These are phyloP conservation scores for Galerina sulciceps DNA, from an alignment of 768 basidiomycete species.

Conservation along the genomic window DNA sequence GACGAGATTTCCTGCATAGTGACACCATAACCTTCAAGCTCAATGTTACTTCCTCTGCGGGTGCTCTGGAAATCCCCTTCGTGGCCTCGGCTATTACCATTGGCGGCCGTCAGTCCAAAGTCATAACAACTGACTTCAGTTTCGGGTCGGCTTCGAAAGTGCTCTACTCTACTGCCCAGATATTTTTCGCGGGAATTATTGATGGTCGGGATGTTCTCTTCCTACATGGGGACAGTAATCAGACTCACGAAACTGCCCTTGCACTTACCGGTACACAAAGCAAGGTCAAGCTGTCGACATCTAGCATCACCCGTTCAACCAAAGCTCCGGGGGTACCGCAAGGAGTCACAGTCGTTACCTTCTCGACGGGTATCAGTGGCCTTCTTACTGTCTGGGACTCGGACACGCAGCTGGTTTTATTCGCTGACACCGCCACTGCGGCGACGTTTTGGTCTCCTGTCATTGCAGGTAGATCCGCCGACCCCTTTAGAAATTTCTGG, in stretches of 20 bases:
- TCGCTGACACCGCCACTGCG: slow-evolving; percentile 65
- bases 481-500: slow-evolving; percentile 66
- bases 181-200: slow-evolving; percentile 68
- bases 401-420: slow-evolving; percentile 66
- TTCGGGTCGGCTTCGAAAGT: slow-evolving; percentile 63
- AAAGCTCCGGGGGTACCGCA: slow-evolving; percentile 6
- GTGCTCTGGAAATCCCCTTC: slow-evolving; percentile 59
- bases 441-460: slow-evolving; percentile 79
- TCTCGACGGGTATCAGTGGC: slow-evolving; percentile 59
- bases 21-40: slow-evolving; percentile 59
- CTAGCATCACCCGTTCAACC: slow-evolving; percentile 32
- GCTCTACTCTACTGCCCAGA: slow-evolving; percentile 72
- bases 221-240: slow-evolving; percentile 56
- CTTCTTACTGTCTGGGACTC: slow-evolving; percentile 71
- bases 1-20: slow-evolving; percentile 27
- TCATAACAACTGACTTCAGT: slow-evolving; percentile 70
- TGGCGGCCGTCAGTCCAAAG: slow-evolving; percentile 72
- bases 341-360: slow-evolving; percentile 49
- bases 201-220: slow-evolving; percentile 66
- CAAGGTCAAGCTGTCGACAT: slow-evolving; percentile 23
- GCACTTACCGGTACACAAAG: slow-evolving; percentile 49
- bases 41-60: slow-evolving; percentile 56
- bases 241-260: slow-evolving; percentile 59
- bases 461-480: slow-evolving; percentile 42
- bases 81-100: slow-evolving; percentile 58